These are phyloP conservation scores for Gomphus sp. DNA, from an alignment of 1,284 basidiomycete species.

Conservation along the genomic window DNA sequence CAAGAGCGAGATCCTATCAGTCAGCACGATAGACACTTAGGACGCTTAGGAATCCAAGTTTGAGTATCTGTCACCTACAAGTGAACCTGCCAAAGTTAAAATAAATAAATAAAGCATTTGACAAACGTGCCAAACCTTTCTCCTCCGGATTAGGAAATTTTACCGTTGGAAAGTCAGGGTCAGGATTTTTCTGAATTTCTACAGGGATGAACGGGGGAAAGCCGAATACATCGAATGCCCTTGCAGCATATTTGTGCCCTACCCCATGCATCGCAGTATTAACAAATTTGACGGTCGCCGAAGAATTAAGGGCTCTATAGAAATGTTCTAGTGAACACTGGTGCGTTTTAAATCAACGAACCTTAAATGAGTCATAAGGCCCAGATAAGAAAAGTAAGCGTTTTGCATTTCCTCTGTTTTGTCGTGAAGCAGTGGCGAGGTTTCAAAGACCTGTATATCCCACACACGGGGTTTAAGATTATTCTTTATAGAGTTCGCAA, in stretches of 20 bases:
- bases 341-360: conserved; percentile 16
- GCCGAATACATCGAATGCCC: conserved; percentile 50
- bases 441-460: conserved; percentile 26
- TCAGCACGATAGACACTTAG: neutral
- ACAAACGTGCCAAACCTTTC: conserved; percentile 41
- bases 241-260: conserved; percentile 50
- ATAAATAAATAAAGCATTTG: neutral
- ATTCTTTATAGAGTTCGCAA: conserved; percentile 51
- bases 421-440: conserved; percentile 41
- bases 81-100: conserved; percentile 32
- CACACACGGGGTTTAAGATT: conserved; percentile 52
- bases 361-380: conserved; percentile 32
- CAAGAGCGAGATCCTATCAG: conserved; percentile 57
- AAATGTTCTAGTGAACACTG: neutral
- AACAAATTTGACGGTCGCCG: conserved; percentile 42
- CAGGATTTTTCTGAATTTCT: conserved; percentile 53
- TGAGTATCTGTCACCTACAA: conserved; percentile 28
- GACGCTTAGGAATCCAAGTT: neutral
- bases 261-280: conserved; percentile 89
- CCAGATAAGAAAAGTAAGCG: conserved; percentile 47
- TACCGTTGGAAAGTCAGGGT: conserved; percentile 80
- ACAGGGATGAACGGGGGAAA: conserved; percentile 54
- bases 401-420: conserved; percentile 48
- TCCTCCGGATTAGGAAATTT: conserved; percentile 83
- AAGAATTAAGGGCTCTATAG: conserved; percentile 24